Base-by-base conservation (phyloP, 1,284 basidiomycete genomes). In the Tausonia pullulans region DNA sequence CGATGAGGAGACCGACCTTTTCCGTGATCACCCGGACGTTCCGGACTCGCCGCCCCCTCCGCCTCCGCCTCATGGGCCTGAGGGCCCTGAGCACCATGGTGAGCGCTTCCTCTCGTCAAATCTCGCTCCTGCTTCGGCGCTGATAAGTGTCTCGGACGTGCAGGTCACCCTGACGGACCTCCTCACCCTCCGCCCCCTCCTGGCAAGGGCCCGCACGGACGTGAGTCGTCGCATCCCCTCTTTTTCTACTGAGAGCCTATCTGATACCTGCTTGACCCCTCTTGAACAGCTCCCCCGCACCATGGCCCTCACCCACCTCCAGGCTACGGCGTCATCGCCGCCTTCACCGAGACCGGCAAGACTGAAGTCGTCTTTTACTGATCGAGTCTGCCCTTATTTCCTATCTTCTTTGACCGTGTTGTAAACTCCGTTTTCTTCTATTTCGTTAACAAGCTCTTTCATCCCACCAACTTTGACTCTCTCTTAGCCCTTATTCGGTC, bases 301-400 rank as follows among this genome's bases (percentile, higher is more conserved):
- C 55, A 56, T 14, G 40, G 40, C 41, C 60, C 60, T 10, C 60
- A 50, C 40, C 60, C 60, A 27, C 60, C 60, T 7, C 49, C 49
- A 6, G 64, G 64, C 11, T 65, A 62, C 60, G 64, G 64, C 11
- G 58, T 62, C 41, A 40, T 58, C 41, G 64, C 56, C 27, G 41
- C 60, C 7, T 65, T 65, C 64, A 57, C 64, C 27, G 14, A 45
- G 27, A 65, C 60, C 8, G 64, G 64, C 11, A 49, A 46, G 54
- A 57, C 59, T 51, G 49, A 52, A 4, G 51, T 65, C 11, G 51
- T 65, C 50, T 65, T 65, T 57, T 48, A 45, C 56, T 65, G n/a
- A 57, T 58, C 50, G 41, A 8, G 2, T 49, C 11, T 6, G 43
- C 45, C 27, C 27, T 27, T 27, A 27, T 27, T 27, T 2, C 27